phyloP scores from a whole-genome alignment of 495 filamentous ascomycete species.

The Aspergillus diversus region DNA sequence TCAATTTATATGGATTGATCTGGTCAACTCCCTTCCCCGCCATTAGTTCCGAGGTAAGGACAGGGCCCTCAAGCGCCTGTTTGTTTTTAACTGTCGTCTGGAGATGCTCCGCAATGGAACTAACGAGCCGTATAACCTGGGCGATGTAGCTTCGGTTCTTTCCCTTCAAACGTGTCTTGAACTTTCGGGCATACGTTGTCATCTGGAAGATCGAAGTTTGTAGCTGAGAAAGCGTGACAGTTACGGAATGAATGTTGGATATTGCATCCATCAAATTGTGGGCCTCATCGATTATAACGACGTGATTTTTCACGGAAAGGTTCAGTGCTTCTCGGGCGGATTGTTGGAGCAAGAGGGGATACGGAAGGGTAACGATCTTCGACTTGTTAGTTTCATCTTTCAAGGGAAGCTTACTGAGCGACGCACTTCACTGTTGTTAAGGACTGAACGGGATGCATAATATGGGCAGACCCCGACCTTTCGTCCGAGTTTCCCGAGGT shows the following conservation, averaged over 20 bases:
- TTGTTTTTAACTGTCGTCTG: constrained; percentile 45
- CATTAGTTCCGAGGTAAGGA: constrained; percentile 70
- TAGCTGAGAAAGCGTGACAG: constrained; percentile 73
- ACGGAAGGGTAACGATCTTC: constrained; percentile 91
- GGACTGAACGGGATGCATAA: constrained; percentile 84
- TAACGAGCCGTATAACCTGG: constrained; percentile 78
- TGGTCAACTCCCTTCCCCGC: constrained; percentile 89
- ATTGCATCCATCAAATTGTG: constrained; percentile 98
- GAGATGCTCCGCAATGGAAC: constrained; percentile 72
- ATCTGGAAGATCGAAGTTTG: constrained; percentile 72
- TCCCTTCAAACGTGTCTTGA: constrained; percentile 84
- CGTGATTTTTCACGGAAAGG: constrained; percentile 81
- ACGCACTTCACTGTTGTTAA: constrained; percentile 75
- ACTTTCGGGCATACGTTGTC: constrained; percentile 81
- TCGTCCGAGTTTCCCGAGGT: constrained; percentile 77
- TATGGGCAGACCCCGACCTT: constrained; percentile 88
- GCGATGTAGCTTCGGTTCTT: constrained; percentile 92
- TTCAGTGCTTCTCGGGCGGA: constrained; percentile 86
- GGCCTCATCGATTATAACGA: constrained; percentile 94
- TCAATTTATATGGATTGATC: constrained; percentile 89
- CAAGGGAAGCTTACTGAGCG: background rate
- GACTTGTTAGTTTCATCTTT: constrained; percentile 20
- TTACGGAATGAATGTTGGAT: constrained; percentile 79
- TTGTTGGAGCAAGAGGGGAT: constrained; percentile 86
- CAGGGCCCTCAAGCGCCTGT: constrained; percentile 61